Evolutionary conservation across 2,329 filamentous ascomycete genomes (phyloP), one percentile per base, ranked within the genome.

Genomic region (Penicillium psychrosexuale): DNA sequence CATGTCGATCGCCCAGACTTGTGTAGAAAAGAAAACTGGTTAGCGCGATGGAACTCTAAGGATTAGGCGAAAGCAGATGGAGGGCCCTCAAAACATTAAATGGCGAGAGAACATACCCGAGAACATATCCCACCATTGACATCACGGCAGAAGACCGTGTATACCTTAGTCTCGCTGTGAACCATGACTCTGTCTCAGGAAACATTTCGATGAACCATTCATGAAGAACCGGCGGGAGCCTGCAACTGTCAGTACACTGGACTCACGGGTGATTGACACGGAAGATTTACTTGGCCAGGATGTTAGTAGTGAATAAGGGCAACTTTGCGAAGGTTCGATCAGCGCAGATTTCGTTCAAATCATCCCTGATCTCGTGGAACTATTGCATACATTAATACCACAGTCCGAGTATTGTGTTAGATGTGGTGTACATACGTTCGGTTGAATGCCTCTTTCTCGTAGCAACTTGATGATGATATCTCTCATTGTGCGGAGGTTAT

Each of bases 61-160:
- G 24, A 37, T 13, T 17, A 19, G 22, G 33, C 11, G 15, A 27
- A 31, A 37, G 33, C 15, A 51, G 24, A 42, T 40, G 22, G 22
- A 7, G n/a, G 5, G 17, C 12, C 31, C 34, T 39, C 17, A 22
- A 27, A 22, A 28, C 8, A 34, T 39, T 17, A 22, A 43, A 30
- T 27, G 24, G 17, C 17, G 51, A 31, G 22, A 40, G 31, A 19
- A 61, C 72, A 51, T 68, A 78, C 57, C 85, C 94, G 5, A 99
- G 82, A 46, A 97, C 92, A 53, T 96, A 95, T 47, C 94, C 94
- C 5, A 96, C 91, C 84, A 99, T 99, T n/a, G 91, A 96, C 92
- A 99, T 99, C 62, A 99, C 94, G 11, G 95, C 94, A 66, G 90
- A 93, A 1, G 94, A 96, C 4, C 94, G 85, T 2, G 94, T 95